Conservation (phyloP, 2,329 filamentous ascomycete genomes). For the Gyromitra esculenta region DNA sequence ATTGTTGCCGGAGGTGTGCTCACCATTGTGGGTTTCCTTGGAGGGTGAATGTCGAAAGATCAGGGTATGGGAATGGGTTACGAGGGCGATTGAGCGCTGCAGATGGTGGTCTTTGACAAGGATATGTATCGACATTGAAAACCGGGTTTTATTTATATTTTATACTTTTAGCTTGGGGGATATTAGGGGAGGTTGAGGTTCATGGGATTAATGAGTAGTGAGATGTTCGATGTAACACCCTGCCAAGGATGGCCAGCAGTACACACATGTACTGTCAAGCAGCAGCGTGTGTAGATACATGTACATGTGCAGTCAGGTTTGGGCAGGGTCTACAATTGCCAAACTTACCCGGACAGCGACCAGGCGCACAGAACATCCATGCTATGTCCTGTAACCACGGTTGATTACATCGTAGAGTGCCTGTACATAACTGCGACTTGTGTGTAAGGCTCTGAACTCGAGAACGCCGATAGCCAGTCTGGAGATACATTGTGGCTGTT, state of each 20-base stretch:
- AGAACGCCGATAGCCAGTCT: too few relatives aligned
- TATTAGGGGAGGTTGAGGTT: constrained; percentile 16
- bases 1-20: constrained; percentile 23
- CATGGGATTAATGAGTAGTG: constrained; percentile 16
- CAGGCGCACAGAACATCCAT: constrained; percentile 1
- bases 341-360: constrained; percentile 43
- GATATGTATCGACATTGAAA: constrained; percentile 62
- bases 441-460: too few relatives aligned
- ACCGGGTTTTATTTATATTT: neutral
- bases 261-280: neutral
- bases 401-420: neutral
- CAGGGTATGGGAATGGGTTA: constrained; percentile 79
- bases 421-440: too few relatives aligned
- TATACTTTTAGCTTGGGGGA: neutral
- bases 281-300: neutral
- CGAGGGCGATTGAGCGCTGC: constrained; percentile 85
- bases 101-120: constrained; percentile 82
- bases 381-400: neutral
- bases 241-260: constrained; percentile 37
- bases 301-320: neutral
- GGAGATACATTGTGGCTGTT: too few relatives aligned
- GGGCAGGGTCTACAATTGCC: neutral
- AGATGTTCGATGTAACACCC: constrained; percentile 31
- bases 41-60: constrained; percentile 82
- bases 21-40: constrained; percentile 60